A percentile compares a stretch with the other conserved stretches of the same genome.
Evolutionary conservation across 148 eudicot species (phyloP).

Genomic region (Fagopyrum homotropicum): DNA sequence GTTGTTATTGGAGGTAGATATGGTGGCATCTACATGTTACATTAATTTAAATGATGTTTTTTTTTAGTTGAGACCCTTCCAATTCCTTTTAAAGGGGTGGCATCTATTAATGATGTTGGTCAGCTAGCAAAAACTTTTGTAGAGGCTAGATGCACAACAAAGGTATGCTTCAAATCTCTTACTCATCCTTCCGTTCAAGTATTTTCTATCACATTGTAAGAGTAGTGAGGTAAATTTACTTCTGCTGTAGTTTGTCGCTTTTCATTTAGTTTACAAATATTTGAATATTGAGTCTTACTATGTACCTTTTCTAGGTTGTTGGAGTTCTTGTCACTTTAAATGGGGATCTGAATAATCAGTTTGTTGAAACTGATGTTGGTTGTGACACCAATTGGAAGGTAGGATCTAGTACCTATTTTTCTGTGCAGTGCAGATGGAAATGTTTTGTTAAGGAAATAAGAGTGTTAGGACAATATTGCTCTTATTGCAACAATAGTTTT

Average conservation of each 20-base stretch:
- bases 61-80: neutral
- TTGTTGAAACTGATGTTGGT: constrained; percentile 48
- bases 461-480: neutral
- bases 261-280: neutral
- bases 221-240: neutral
- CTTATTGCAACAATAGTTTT: neutral
- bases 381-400: constrained; percentile 85
- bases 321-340: constrained; percentile 90
- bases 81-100: constrained; percentile 55
- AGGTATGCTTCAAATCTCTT: constrained; percentile 29
- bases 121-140: constrained; percentile 95
- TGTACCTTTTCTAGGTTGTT: constrained; percentile 56
- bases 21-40: neutral
- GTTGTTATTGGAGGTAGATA: constrained; percentile 80
- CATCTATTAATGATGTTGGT: constrained; percentile 98
- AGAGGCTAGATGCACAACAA: constrained; percentile 80
- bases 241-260: neutral
- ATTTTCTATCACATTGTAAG: neutral
- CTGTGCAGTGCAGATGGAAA: neutral
- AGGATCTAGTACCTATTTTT: constrained; percentile 5
- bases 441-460: neutral
- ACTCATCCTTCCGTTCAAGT: neutral
- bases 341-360: constrained; percentile 46
- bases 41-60: neutral
- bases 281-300: neutral